These are phyloP conservation scores for Dendrocalamus latiflorus DNA, from an alignment of 202 grass and related monocot species.

Conservation along the genomic window DNA sequence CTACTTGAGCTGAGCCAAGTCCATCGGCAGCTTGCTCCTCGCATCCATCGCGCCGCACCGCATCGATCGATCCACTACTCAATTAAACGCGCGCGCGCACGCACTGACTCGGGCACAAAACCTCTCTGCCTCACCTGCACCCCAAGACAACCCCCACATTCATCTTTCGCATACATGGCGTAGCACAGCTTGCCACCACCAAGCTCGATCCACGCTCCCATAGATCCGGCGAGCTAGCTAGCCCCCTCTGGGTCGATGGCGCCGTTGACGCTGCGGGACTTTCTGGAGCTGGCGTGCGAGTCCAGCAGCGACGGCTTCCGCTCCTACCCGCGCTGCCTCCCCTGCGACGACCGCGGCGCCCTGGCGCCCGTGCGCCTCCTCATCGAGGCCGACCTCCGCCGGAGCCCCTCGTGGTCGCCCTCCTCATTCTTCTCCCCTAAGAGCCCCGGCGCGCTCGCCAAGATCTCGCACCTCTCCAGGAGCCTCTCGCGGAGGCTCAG, in stretches of 20 bases:
- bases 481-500: constrained; percentile 56
- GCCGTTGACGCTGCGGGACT: constrained; percentile 69
- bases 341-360: neutral
- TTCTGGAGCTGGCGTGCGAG: constrained; percentile 53
- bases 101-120: no score
- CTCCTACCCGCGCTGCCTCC: constrained; percentile 45
- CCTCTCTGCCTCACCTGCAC: neutral
- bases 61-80: no score
- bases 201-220: neutral
- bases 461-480: constrained; percentile 58
- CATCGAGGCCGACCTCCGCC: constrained; percentile 40
- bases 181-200: neutral
- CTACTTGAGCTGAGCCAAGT: no score
- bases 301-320: constrained; percentile 71
- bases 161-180: neutral
- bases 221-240: neutral
- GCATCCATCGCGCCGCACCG: no score
- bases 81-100: no score
- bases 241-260: neutral
- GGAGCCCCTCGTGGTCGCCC: constrained; percentile 37
- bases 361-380: constrained; percentile 24
- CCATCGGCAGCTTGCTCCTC: no score
- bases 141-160: neutral
- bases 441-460: constrained; percentile 30
- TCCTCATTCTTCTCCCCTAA: constrained; percentile 1